Evolutionary conservation across 495 filamentous ascomycete species (phyloP), one percentile per base, ranked within the genome.

Genomic region (Talaromyces stipitatus): DNA sequence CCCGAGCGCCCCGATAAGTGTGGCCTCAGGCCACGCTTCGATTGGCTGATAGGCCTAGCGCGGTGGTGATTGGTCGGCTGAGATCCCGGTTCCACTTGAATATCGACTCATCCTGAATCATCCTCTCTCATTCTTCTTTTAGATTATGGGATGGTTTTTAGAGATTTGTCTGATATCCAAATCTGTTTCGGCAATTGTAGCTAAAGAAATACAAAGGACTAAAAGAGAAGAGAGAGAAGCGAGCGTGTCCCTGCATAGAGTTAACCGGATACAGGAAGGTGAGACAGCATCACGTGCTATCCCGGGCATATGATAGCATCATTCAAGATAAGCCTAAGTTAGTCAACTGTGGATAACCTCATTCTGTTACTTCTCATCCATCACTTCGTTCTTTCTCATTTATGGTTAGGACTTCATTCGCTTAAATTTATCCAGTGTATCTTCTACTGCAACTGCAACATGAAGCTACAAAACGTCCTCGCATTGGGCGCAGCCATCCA

Each of bases 401-500:
- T 18, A 8, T 41, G 4, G 9, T 20, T 9, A 16, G 10, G 16
- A 41, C 36, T 20, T 41, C 36, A 7, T 9, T 18, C 18, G 0
- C n/a, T 38, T 7, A 6, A 18, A 2, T 38, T 18, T 0, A 38
- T 18, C 9, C 9, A 24, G 12, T 41, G 12, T n/a, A n/a, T n/a
- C 8, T 47, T 32, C 45, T 30, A 32, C 36, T 23, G 43, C 2
- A 3, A 41, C 18, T n/a, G n/a, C 50, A 58, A 16, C 22, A 75
- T 73, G 72, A 75, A 70, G 63, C 59, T 71, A 54, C 51, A 58
- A 4, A 26, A 59, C 26, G 59, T 63, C 41, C 38, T 72, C 54
- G 67, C 68, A 58, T 62, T 72, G 36, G 61, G 69, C 62, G 70
- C 70, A 60, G 65, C 66, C 10, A 66, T 64, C 47, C 62, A 66